Base-by-base conservation (phyloP, 2,329 filamentous ascomycete genomes). In the Aulographum hederae region DNA sequence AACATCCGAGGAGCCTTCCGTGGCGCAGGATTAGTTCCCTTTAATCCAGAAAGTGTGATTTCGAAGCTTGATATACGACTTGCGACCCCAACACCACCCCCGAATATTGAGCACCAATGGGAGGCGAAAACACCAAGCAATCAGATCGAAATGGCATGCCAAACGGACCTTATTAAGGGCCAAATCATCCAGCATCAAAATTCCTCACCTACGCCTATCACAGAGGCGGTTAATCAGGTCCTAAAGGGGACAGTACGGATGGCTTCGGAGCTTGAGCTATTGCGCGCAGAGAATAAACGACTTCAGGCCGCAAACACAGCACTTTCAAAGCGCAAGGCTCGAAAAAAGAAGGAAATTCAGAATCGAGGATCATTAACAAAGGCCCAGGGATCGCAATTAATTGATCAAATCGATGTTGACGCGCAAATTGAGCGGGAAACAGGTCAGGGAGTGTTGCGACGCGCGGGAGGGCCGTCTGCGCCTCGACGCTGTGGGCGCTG, bases 1-100 rank as follows among this genome's bases (percentile, higher is more conserved):
- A 53, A 52, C 35, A 44, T 46, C 20, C 26, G 38, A 30, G 35
- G 33, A 45, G 39, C 40, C 33, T 52, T 53, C 39, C 30, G 37
- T 42, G 44, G 41, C 36, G 44, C 47, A 42, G 38, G 51, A 15
- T 38, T 55, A 37, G 38, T 49, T 32, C 48, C 44, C 37, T 41
- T 44, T 28, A 31, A 52, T 39, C 44, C 43, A 39, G 35, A 50
- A 19, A 39, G 32, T 30, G 46, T 52, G 17, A 29, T 53, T 38
- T 48, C 38, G 32, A 50, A 47, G 41, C 47, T 53, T 37, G 20
- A 23, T 23, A 6, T 23, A 6, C 20, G 20, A 6, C 6, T 23
- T 6, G 6, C 6, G 6, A 23, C 42, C 35, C 39, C 36, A 36
- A 37, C 32, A 32, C 34, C 38, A 13, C 30, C 16, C n/a, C 34